A percentile compares a stretch with the other conserved stretches of the same genome.
Evolutionary conservation across 108 stramenopile genomes (phyloP).

Genomic region (Skeletonema tropicum): DNA sequence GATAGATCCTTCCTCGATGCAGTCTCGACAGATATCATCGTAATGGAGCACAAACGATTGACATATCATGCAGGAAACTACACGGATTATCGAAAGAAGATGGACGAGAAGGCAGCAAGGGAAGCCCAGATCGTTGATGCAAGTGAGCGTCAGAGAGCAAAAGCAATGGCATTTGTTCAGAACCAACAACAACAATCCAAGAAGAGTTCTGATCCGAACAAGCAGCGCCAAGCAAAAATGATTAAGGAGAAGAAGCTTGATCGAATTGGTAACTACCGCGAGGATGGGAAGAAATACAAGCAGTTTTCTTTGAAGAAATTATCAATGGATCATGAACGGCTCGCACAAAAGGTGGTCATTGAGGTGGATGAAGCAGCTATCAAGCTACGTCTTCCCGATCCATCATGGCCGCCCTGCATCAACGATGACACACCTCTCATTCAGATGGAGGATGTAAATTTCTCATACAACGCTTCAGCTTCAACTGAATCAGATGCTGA

Average conservation of each 20-base stretch:
- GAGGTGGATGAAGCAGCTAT: slow-evolving; percentile 75
- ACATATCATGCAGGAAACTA: slow-evolving; percentile 77
- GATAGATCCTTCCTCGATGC: slow-evolving; percentile 94
- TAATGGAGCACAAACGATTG: slow-evolving; percentile 59
- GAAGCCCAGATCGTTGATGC: slow-evolving; percentile 73
- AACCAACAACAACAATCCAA: slow-evolving; percentile 60
- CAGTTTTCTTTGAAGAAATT: slow-evolving; percentile 88
- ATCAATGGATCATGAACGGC: slow-evolving; percentile 58
- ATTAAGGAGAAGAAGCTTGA: slow-evolving; percentile 83
- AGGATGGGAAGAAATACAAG: slow-evolving; percentile 92
- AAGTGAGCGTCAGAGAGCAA: slow-evolving; percentile 57
- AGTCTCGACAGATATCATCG: slow-evolving; percentile 81
- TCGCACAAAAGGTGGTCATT: slow-evolving; percentile 62
- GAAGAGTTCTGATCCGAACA: slow-evolving; percentile 67
- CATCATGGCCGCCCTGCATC: slow-evolving; percentile 84
- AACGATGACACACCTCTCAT: slow-evolving; percentile 64
- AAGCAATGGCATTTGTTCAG: slow-evolving; percentile 70
- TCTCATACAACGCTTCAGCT: slow-evolving; percentile 66
- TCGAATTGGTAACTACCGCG: slow-evolving; percentile 91
- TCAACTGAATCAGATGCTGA: slow-evolving; percentile 31
- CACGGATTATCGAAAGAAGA: slow-evolving; percentile 57
- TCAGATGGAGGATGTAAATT: slow-evolving; percentile 88
- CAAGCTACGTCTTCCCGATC: slow-evolving; percentile 75
- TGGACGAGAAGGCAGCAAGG: slow-evolving; percentile 57
- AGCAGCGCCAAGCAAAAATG: slow-evolving; percentile 76